Base-by-base conservation (phyloP, 148 eudicot genomes). In the Vaccinium myrtillus region DNA sequence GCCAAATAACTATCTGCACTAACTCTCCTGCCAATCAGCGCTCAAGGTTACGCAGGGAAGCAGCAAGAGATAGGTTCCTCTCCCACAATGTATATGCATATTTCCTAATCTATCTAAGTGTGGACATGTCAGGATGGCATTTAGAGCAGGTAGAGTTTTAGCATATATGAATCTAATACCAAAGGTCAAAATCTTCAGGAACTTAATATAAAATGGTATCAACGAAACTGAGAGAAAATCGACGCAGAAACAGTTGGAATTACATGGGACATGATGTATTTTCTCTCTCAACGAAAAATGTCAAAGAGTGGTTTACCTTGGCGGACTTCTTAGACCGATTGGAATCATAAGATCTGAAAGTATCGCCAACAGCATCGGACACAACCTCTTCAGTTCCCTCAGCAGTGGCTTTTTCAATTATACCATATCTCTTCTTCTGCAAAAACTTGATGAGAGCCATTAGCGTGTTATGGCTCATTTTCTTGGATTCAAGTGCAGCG, bases 331-430 rank as follows among this genome's bases (percentile, higher is more conserved):
- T 95, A 79, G 86, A 49, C 82, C 95, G 85, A 79, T 83, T 88
- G 61, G 89, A 90, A 84, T 90, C 93, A 88, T 91, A 91, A 78
- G 93, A 87, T 78, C 78, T 90, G 85, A 89, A 92, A 82, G 89
- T 91, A 86, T 87, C 84, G 69, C 98, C 98, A 82, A 94, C 95
- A 81, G 98, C 99, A 88, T 95, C 96, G 71, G 90, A 94, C 86
- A 97, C 98, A 81, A 90, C 98, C 89, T 95, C 98, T 50, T 95
- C 94, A 81, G 98, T 97, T 87, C 98, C 98, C 90, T 97, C 99
- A 16, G 99, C 93, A 59, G 99, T 89, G 79, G 99, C 99, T 84
- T 91, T 97, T 79, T 94, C 99, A 85, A 97, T 88, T 76, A 95
- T 86, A 82, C 83, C 84, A 85, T 86, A 93, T 83, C 99, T 86